phyloP scores from a whole-genome alignment of 202 grass and related monocot species.

The Setaria italica region DNA sequence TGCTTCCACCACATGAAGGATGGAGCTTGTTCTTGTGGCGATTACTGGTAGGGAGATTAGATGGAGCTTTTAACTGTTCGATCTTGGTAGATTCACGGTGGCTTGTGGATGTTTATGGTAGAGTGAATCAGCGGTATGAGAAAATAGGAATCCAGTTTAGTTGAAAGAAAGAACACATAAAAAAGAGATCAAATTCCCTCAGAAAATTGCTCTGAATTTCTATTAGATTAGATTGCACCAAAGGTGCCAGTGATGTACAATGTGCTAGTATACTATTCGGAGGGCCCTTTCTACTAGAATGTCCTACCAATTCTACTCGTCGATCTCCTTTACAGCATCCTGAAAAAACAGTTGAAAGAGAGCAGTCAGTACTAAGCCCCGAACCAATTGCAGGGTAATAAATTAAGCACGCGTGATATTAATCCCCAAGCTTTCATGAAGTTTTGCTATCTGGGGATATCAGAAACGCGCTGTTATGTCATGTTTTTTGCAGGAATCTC shows the following conservation, averaged over 20 bases:
- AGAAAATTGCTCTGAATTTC: conserved; percentile 53
- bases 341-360: conserved; percentile 47
- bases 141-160: not conserved
- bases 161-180: not conserved
- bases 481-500: not conserved
- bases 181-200: not conserved
- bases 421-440: not conserved
- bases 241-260: conserved; percentile 68
- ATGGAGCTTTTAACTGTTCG: not conserved
- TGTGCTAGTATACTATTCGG: conserved; percentile 46
- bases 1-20: conserved; percentile 74
- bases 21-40: conserved; percentile 59
- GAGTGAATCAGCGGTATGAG: not conserved
- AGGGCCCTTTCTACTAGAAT: conserved; percentile 34
- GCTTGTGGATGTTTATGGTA: not conserved
- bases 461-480: not conserved
- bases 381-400: not conserved
- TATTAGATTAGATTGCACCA: conserved; percentile 50
- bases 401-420: not conserved
- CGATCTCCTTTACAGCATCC: conserved; percentile 96
- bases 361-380: not conserved
- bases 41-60: conserved; percentile 68
- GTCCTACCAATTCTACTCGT: conserved; percentile 59
- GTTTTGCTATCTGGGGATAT: not conserved
- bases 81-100: not conserved